These are phyloP conservation scores for Colletotrichum phormii DNA, from an alignment of 2,329 filamentous ascomycete species.

Conservation along the genomic window DNA sequence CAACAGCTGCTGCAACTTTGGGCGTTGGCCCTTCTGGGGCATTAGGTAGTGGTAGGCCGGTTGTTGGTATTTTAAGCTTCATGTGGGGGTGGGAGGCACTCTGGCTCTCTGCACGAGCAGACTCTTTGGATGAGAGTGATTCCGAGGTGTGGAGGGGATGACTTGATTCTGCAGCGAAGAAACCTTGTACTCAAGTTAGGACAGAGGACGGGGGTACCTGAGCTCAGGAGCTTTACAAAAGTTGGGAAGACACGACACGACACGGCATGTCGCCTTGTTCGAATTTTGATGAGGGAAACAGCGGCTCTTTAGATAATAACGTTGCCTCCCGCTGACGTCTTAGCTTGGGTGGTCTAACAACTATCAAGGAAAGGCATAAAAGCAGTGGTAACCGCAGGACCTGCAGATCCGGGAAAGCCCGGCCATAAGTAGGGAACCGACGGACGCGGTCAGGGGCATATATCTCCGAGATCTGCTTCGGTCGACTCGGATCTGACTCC, in stretches of 20 bases:
- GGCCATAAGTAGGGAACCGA: not conserved
- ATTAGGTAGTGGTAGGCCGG: not conserved
- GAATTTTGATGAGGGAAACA: not conserved
- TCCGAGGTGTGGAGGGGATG: not conserved
- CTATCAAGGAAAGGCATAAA: not conserved
- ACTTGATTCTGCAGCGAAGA: not conserved
- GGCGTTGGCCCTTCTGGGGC: not conserved
- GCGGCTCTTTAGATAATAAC: slow-evolving; percentile 11
- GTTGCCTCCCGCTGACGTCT: not conserved
- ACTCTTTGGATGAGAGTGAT: not conserved
- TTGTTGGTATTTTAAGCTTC: not conserved
- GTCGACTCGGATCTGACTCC: slow-evolving; percentile 2
- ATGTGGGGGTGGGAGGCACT: not conserved
- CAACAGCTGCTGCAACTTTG: not conserved
- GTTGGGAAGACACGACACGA: not conserved
- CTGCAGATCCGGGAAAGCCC: not conserved
- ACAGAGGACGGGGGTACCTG: too few relatives aligned
- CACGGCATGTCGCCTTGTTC: not conserved
- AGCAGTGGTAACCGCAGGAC: not conserved
- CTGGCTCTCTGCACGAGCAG: not conserved
- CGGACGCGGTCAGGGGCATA: not conserved
- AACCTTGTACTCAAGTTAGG: too few relatives aligned
- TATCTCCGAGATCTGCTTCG: slow-evolving; percentile 9
- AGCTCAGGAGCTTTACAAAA: not conserved
- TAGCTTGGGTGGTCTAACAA: too few relatives aligned